These are phyloP conservation scores for Malania oleifera DNA, from an alignment of 164 flowering plant species.

Conservation along the genomic window DNA sequence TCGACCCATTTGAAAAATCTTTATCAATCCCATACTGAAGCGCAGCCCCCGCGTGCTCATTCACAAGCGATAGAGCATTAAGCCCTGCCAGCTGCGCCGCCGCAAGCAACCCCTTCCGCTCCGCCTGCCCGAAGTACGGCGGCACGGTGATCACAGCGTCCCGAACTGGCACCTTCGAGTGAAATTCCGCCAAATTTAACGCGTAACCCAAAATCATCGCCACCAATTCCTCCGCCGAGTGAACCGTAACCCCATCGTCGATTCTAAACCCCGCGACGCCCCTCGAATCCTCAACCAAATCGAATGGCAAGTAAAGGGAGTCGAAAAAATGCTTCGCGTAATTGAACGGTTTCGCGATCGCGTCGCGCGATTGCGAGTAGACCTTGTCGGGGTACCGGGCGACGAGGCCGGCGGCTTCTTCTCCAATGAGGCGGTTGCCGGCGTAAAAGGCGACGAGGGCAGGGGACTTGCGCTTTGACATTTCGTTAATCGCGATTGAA, in stretches of 20 bases:
- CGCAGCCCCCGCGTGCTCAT: slow-evolving; percentile 95
- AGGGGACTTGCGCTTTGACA: slow-evolving; percentile 97
- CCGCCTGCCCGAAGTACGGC: slow-evolving; percentile 87
- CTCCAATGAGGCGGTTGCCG: slow-evolving; percentile 65
- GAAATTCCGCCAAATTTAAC: slow-evolving; percentile 60
- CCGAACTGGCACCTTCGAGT: slow-evolving; percentile 55
- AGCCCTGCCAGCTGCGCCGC: slow-evolving; percentile 85
- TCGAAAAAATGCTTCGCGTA: slow-evolving; percentile 33
- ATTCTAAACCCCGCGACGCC: slow-evolving; percentile 46
- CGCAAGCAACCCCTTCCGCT: slow-evolving; percentile 65
- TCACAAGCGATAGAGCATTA: slow-evolving; percentile 74
- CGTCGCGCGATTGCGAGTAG: slow-evolving; percentile 55
- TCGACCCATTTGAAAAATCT: slow-evolving; percentile 83
- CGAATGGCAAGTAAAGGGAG: slow-evolving; percentile 58
- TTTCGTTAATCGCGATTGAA: slow-evolving; percentile 86
- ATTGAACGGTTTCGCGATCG: slow-evolving; percentile 54
- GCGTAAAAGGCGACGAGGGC: slow-evolving; percentile 66
- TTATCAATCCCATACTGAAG: slow-evolving; percentile 98
- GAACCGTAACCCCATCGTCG: slow-evolving; percentile 44
- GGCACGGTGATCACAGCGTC: slow-evolving; percentile 85
- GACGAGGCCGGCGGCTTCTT: slow-evolving; percentile 74
- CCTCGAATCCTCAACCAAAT: slow-evolving; percentile 60
- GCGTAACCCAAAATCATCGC: slow-evolving; percentile 76
- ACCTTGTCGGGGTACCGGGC: slow-evolving; percentile 88
- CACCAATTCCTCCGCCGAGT: slow-evolving; percentile 66